phyloP scores from a whole-genome alignment of 805 yeast species.

The Ogataea pilisensis region DNA sequence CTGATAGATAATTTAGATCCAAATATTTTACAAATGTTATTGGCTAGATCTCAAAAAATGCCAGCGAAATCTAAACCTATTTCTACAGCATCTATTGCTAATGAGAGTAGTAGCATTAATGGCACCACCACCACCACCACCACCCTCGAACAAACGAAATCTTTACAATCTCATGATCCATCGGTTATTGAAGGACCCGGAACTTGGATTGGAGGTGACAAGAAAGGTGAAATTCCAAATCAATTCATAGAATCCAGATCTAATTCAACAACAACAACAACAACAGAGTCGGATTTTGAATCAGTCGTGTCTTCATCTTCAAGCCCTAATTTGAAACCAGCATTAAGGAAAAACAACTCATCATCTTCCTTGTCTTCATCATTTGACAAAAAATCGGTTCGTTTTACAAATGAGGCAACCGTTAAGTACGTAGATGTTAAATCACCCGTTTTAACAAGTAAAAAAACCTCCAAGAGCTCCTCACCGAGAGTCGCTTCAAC shows the following conservation, averaged over 20 bases:
- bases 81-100: too few relatives aligned
- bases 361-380: conserved; percentile 10
- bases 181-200: conserved; percentile 31
- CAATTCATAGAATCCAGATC: conserved; percentile 38
- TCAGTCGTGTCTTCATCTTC: background rate
- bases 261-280: conserved; percentile 24
- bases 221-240: conserved; percentile 24
- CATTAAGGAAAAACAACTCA: conserved; percentile 16
- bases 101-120: too few relatives aligned
- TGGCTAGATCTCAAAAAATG: conserved; percentile 55
- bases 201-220: conserved; percentile 34
- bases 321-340: conserved; percentile 18
- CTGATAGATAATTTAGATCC: conserved; percentile 68
- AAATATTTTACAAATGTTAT: conserved; percentile 51
- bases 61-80: too few relatives aligned
- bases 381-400: conserved; percentile 24
- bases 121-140: background rate
- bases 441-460: background rate
- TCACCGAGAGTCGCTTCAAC: too few relatives aligned
- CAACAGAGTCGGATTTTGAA: conserved; percentile 12
- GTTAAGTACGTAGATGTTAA: conserved; percentile 25
- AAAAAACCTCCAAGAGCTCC: conserved; percentile 4
- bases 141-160: too few relatives aligned
- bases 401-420: conserved; percentile 30
- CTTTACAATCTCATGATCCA: conserved; percentile 31